Percentiles rank a stretch among this genome's conserved stretches.
Evolutionary conservation across 192 early-diverging fungal genomes (phyloP).

Genomic region (Backusella mclennaniae): DNA sequence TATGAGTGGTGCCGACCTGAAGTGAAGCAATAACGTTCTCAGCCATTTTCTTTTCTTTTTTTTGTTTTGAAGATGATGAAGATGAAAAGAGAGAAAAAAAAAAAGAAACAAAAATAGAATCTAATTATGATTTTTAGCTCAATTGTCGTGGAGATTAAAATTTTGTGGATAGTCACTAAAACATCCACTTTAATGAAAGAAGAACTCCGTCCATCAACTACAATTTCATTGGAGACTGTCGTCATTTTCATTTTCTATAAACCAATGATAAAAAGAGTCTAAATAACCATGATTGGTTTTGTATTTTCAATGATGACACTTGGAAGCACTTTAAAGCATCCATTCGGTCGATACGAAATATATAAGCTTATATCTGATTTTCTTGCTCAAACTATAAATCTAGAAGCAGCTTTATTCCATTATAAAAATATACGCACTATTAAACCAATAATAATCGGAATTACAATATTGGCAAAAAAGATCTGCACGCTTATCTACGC

Average conservation of each 20-base stretch:
- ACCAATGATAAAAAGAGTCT: background rate
- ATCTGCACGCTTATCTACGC: background rate
- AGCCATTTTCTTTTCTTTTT: conserved; percentile 20
- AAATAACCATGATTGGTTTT: background rate
- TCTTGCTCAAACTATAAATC: too few species aligned
- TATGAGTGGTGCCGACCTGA: conserved; percentile 5
- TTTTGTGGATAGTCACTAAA: background rate
- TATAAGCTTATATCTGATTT: too few species aligned
- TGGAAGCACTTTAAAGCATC: too few species aligned
- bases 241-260: background rate
- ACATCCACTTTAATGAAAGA: background rate
- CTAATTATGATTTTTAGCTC: conserved; percentile 2
- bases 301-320: background rate
- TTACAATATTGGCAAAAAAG: background rate
- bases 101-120: background rate
- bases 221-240: background rate
- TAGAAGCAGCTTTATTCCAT: too few species aligned
- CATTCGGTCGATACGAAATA: too few species aligned
- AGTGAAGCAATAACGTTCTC: conserved; percentile 36
- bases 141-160: background rate
- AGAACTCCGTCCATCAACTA: background rate
- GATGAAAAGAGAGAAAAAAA: conserved; percentile 18
- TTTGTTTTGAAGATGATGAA: conserved; percentile 12
- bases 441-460: background rate
- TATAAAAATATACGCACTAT: background rate